Evolutionary conservation across 163 green algal genomes (phyloP).

Genomic region (Trebouxia gelatinosa): DNA sequence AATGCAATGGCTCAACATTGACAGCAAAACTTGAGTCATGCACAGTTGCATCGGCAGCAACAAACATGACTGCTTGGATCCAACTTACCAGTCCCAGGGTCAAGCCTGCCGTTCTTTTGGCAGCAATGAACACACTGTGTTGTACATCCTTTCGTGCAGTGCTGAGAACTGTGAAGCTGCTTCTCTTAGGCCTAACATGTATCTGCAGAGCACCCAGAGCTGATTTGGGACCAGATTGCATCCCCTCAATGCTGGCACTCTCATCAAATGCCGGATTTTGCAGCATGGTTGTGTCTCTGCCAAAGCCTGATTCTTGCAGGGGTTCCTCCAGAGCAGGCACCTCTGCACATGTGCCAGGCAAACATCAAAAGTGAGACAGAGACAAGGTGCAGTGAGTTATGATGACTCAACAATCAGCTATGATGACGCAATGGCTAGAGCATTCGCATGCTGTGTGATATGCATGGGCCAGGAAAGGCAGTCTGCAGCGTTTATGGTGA

Average conservation of each 20-base stretch:
- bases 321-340: conserved; percentile 6
- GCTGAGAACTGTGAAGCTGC: neutral
- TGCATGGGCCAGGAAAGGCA: no score
- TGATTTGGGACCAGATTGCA: neutral
- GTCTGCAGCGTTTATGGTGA: no score
- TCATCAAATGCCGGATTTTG: neutral
- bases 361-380: no score
- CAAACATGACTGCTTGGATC: neutral
- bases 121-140: conserved; percentile 3
- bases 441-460: no score
- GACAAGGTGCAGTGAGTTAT: no score
- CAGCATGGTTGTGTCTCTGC: neutral
- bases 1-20: neutral
- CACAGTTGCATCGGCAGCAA: neutral
- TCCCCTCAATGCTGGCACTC: neutral
- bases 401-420: no score
- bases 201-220: neutral
- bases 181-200: neutral
- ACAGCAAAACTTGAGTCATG: neutral
- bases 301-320: neutral
- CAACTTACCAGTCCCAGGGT: conserved; percentile 6
- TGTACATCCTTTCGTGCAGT: neutral
- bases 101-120: neutral
- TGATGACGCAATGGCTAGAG: no score
- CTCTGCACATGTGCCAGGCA: no score